Conservation (phyloP, 192 early-diverging fungal species). For the Dissophora globulifera region DNA sequence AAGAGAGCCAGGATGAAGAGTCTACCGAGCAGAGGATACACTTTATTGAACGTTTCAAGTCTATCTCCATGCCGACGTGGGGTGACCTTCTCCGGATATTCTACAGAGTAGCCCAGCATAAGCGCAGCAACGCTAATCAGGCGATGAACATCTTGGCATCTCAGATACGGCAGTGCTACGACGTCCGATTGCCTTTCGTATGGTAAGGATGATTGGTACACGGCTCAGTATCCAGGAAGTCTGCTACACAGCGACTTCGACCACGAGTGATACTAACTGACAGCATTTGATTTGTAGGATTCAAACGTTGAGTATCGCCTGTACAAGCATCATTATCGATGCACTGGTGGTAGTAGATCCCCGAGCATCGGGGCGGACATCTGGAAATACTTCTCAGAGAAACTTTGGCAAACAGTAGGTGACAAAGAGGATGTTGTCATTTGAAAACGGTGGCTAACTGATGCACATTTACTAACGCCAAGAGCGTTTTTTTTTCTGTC, state of each 20-base stretch:
- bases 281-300: constrained; percentile 14
- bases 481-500: too few species aligned
- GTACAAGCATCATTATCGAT: constrained; percentile 15
- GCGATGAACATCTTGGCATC: constrained; percentile 15
- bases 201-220: constrained; percentile 13
- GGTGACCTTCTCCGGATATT: constrained; percentile 11
- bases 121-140: constrained; percentile 22
- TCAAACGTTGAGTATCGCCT: constrained; percentile 22
- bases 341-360: constrained; percentile 10
- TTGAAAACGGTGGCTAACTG: too few species aligned
- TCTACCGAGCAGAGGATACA: background rate
- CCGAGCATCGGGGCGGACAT: background rate
- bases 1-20: background rate
- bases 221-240: too few species aligned
- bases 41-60: constrained; percentile 10
- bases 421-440: too few species aligned
- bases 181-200: constrained; percentile 2
- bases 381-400: background rate
- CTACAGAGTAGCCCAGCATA: constrained; percentile 30
- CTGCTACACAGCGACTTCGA: too few species aligned
- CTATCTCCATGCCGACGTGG: constrained; percentile 23
- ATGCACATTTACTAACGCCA: too few species aligned
- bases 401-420: constrained; percentile 5
- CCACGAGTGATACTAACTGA: too few species aligned
- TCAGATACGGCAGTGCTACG: constrained; percentile 5